Evolutionary conservation across 2,329 filamentous ascomycete species (phyloP).

Genomic region (Aspergillus persii): DNA sequence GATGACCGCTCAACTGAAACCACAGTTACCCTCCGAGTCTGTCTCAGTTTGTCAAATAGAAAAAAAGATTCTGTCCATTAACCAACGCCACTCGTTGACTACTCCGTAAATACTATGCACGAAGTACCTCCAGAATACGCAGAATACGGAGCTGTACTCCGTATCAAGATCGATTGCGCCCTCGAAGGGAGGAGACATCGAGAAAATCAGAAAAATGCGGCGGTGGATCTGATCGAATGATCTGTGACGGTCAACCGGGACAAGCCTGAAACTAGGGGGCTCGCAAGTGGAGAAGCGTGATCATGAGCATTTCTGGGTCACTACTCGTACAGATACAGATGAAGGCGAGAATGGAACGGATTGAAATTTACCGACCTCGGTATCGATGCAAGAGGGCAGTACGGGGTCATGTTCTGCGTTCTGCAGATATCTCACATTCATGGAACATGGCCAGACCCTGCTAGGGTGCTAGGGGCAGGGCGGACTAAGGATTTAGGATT

Average conservation of each 20-base stretch:
- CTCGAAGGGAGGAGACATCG: not conserved
- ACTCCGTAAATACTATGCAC: too few relatives aligned
- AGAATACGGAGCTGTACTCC: too few relatives aligned
- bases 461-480: not conserved
- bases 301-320: too few relatives aligned
- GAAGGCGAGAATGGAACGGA: too few relatives aligned
- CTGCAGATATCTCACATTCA: not conserved
- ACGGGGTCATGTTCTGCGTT: not conserved
- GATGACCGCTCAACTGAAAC: not conserved
- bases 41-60: not conserved
- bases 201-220: not conserved
- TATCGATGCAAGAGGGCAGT: not conserved
- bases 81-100: too few relatives aligned
- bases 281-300: not conserved
- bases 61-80: not conserved
- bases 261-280: conserved; percentile 14
- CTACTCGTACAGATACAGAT: too few relatives aligned
- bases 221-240: conserved; percentile 15
- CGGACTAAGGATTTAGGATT: not conserved
- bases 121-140: too few relatives aligned
- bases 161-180: not conserved
- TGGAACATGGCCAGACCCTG: not conserved
- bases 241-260: conserved; percentile 4
- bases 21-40: not conserved
- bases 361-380: not conserved